Conservation (phyloP, 2,329 filamentous ascomycete species). For the Scortechinia acanthostroma region DNA sequence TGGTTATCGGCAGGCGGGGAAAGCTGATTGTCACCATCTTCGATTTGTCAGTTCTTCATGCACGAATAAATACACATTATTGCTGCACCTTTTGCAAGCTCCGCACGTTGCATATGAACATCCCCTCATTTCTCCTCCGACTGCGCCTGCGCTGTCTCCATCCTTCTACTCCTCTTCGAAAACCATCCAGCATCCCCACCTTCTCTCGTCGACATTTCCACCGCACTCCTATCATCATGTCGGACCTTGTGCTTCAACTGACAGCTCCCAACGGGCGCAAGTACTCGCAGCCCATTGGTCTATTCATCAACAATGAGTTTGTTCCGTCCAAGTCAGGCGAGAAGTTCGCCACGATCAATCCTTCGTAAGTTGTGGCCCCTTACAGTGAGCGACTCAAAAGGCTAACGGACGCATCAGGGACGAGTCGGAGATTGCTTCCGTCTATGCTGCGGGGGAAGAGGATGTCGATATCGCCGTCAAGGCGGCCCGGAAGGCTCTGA, state of each 20-base stretch:
- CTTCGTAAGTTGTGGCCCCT: not conserved
- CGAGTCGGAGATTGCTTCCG: conserved; percentile 2
- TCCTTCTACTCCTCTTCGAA: too few relatives aligned
- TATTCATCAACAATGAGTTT: conserved; percentile 3
- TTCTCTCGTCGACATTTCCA: not conserved
- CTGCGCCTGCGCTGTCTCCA: too few relatives aligned
- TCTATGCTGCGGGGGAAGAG: conserved; percentile 3
- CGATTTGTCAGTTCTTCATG: too few relatives aligned
- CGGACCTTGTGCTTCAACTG: not conserved
- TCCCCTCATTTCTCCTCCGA: too few relatives aligned
- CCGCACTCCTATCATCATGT: not conserved
- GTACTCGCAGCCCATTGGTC: not conserved
- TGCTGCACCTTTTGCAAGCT: too few relatives aligned
- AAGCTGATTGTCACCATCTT: too few relatives aligned
- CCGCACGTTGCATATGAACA: too few relatives aligned
- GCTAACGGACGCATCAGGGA: not conserved
- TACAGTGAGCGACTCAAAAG: not conserved
- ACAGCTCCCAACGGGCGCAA: not conserved
- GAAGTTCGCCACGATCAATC: not conserved
- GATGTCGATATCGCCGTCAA: conserved; percentile 7
- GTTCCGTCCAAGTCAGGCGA: not conserved
- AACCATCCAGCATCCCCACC: too few relatives aligned
- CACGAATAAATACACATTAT: too few relatives aligned
- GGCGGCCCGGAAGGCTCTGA: conserved; percentile 6
- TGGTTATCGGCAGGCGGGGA: too few relatives aligned